These are phyloP conservation scores for Streptanthus diversifolius DNA, from an alignment of 345 rosid genomes.

Conservation along the genomic window DNA sequence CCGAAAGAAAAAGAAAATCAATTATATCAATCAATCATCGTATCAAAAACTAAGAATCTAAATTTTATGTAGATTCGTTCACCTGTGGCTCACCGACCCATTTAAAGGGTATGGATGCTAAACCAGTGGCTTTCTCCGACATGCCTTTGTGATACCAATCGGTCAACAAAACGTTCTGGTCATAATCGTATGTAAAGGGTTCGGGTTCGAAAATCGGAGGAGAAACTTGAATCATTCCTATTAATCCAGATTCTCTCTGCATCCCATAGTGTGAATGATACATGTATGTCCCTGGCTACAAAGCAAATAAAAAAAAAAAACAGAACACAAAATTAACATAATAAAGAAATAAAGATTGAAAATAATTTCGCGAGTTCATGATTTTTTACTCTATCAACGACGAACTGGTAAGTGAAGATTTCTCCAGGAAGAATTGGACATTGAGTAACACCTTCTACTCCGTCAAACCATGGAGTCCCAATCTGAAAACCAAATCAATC, in stretches of 20 bases:
- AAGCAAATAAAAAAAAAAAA: neutral
- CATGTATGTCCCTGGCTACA: slow-evolving; percentile 67
- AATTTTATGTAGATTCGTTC: neutral
- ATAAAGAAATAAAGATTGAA: neutral
- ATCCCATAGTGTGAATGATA: slow-evolving; percentile 79
- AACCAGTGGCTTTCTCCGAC: slow-evolving; percentile 55
- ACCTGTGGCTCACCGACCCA: slow-evolving; percentile 91
- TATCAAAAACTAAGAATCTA: neutral
- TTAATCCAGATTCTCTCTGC: slow-evolving; percentile 72
- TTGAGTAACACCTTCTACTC: slow-evolving; percentile 67
- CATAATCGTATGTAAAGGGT: slow-evolving; percentile 62
- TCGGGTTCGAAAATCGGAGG: slow-evolving; percentile 44
- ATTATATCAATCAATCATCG: neutral
- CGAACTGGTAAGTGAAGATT: slow-evolving; percentile 54
- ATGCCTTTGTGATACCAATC: slow-evolving; percentile 76
- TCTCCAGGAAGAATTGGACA: slow-evolving; percentile 71
- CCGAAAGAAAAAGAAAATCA: neutral
- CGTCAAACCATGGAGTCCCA: slow-evolving; percentile 73
- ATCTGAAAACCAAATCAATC: slow-evolving; percentile 35
- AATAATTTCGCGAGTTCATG: neutral
- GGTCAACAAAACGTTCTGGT: slow-evolving; percentile 55
- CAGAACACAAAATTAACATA: neutral
- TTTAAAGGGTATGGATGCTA: slow-evolving; percentile 50
- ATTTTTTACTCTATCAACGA: slow-evolving; percentile 63
- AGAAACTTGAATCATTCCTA: slow-evolving; percentile 60